Conservation (phyloP, 108 stramenopile genomes). For the Cyclotella atomus region DNA sequence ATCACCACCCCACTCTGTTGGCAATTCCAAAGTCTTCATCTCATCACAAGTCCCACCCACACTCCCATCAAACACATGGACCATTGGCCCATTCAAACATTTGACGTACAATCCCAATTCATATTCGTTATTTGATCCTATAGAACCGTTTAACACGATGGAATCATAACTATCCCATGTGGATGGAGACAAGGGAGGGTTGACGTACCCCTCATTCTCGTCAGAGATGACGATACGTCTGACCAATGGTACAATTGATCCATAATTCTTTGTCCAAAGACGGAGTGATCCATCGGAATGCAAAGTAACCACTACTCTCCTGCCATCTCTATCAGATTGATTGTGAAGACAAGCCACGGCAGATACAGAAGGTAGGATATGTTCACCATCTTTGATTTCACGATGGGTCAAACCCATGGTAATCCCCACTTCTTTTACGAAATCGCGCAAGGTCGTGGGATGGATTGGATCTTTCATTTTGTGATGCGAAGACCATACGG, state of each 20-base stretch:
- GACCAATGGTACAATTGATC: neutral
- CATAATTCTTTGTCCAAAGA: conserved; percentile 32
- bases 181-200: conserved; percentile 23
- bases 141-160: conserved; percentile 14
- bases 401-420: neutral
- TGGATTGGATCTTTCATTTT: neutral
- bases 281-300: conserved; percentile 54
- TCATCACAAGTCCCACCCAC: conserved; percentile 1
- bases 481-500: neutral
- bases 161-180: conserved; percentile 12
- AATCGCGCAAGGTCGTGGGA: neutral
- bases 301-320: conserved; percentile 32
- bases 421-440: neutral
- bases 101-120: conserved; percentile 29
- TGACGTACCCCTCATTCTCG: neutral
- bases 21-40: conserved; percentile 4
- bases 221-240: neutral
- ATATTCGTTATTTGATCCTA: conserved; percentile 1
- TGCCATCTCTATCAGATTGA: neutral
- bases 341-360: conserved; percentile 15
- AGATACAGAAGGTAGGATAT: conserved; percentile 3
- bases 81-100: conserved; percentile 18
- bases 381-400: neutral
- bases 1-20: neutral
- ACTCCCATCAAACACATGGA: conserved; percentile 3